Evolutionary conservation across 2,329 filamentous ascomycete genomes (phyloP).

Genomic region (Ascochyta rabiei): DNA sequence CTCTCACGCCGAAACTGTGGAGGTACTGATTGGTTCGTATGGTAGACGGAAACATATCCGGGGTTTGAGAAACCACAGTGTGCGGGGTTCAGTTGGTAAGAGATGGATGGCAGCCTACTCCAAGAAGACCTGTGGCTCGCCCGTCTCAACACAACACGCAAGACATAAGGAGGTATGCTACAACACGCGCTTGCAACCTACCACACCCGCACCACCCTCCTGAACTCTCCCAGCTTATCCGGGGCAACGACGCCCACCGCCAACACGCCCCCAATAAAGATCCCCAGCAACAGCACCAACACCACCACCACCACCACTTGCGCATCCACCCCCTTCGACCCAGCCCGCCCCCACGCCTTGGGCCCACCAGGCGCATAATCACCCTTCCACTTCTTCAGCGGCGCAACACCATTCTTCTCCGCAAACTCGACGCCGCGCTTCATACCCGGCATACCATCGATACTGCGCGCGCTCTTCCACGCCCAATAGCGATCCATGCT

Average conservation of each 20-base stretch:
- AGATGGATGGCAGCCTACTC: too few species aligned
- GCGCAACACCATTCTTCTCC: conserved; percentile 45
- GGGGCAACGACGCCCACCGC: conserved; percentile 32
- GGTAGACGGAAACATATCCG: too few species aligned
- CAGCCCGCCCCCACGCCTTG: conserved; percentile 8
- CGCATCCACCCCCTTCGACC: conserved; percentile 1
- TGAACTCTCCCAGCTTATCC: conserved; percentile 29
- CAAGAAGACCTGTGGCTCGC: too few species aligned
- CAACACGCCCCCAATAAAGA: conserved; percentile 38
- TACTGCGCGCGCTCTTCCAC: conserved; percentile 50
- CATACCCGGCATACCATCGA: conserved; percentile 55
- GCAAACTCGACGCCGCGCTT: conserved; percentile 47
- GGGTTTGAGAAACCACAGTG: too few species aligned
- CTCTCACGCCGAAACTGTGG: too few species aligned
- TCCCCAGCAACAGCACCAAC: conserved; percentile 37
- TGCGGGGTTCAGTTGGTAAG: too few species aligned
- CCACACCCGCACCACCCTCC: conserved; percentile 28
- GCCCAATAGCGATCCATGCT: conserved; percentile 55
- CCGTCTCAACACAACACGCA: too few species aligned
- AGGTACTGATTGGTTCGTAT: too few species aligned
- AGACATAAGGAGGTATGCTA: too few species aligned
- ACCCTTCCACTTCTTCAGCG: conserved; percentile 54
- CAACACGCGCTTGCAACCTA: background rate
- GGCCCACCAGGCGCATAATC: conserved; percentile 33
- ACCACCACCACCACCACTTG: conserved; percentile 31